Percentiles rank a stretch among this genome's conserved stretches.
These are phyloP conservation scores for Claviceps arundinis DNA, from an alignment of 2,329 filamentous ascomycete genomes.

Conservation along the genomic window DNA sequence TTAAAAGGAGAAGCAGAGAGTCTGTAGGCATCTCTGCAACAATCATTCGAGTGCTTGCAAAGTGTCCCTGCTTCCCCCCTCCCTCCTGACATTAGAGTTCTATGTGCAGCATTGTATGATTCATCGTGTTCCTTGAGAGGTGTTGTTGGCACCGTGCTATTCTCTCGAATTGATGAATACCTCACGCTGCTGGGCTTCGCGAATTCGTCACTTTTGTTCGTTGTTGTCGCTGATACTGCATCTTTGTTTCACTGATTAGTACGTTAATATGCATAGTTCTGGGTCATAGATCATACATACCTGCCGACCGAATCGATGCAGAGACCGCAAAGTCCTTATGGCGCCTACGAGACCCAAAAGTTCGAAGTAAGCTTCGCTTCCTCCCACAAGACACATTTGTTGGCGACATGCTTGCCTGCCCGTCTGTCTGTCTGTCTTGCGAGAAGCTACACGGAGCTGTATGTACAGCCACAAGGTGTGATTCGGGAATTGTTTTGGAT, in stretches of 20 bases:
- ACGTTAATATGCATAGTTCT: neutral
- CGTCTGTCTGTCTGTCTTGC: neutral
- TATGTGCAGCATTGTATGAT: no score
- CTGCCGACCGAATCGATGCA: conserved; percentile 7
- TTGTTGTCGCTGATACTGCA: neutral
- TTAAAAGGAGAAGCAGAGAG: conserved; percentile 3
- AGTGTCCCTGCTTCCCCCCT: neutral
- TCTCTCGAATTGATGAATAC: neutral
- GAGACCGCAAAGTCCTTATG: conserved; percentile 10
- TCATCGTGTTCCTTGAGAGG: neutral
- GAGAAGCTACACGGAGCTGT: no score
- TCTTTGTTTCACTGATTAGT: neutral
- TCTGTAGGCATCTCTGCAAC: neutral
- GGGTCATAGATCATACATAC: conserved; percentile 5
- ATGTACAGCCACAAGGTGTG: no score
- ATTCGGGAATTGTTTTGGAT: no score
- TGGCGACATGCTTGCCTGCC: conserved; percentile 12
- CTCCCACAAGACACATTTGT: conserved; percentile 16
- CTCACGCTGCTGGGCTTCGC: neutral
- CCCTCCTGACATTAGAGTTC: neutral
- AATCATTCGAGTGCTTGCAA: neutral
- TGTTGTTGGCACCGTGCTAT: neutral
- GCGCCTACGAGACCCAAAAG: conserved; percentile 15
- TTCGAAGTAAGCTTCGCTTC: conserved; percentile 16
- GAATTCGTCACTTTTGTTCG: neutral